Evolutionary conservation across 106 monocot species (phyloP), one percentile per base, ranked within the genome.

Genomic region (Platanthera zijinensis): DNA sequence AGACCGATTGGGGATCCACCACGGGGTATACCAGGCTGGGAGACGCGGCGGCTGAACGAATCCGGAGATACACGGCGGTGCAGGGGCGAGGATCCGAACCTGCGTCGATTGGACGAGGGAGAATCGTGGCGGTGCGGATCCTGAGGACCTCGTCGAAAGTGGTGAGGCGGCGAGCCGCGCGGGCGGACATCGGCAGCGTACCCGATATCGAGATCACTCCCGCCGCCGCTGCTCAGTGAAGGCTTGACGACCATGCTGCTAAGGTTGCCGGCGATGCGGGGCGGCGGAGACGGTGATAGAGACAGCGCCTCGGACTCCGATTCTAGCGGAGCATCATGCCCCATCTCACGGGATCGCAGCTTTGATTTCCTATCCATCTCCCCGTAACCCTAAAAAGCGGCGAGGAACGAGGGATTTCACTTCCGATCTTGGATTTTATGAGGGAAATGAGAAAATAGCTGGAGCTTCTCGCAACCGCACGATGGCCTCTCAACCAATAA

Each of bases 201-300:
- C 21, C 74, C 51, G 22, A 50, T 8, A 13, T 81, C 84, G 11
- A 52, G 51, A 11, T 68, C 80, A 73, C 72, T 64, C 48, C 73
- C 77, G 22, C 53, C 80, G 6, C 72, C 74, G 39, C 14, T 63
- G 56, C 72, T 67, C 15, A 54, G 78, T 8, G 78, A 66, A 22
- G 84, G 85, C 25, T 78, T 74, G 7, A 85, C 85, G 14, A 85
- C 85, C 81, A 85, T 78, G 85, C 85, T 85, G 48, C 85, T 85
- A 50, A 85, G 81, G 52, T 70, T 74, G 8, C 22, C 61, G 45
- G 73, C 70, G 52, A 52, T 14, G 15, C 84, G 70, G 5, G 69
- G 61, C 13, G 77, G 69, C 48, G 84, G 75, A 71, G 78, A 21
- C 45, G 81, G 48, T 6, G 78, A 63, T 6, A 69, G 59, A 0